Base-by-base conservation (phyloP, 495 filamentous ascomycete genomes). In the Aspergillus campestris region DNA sequence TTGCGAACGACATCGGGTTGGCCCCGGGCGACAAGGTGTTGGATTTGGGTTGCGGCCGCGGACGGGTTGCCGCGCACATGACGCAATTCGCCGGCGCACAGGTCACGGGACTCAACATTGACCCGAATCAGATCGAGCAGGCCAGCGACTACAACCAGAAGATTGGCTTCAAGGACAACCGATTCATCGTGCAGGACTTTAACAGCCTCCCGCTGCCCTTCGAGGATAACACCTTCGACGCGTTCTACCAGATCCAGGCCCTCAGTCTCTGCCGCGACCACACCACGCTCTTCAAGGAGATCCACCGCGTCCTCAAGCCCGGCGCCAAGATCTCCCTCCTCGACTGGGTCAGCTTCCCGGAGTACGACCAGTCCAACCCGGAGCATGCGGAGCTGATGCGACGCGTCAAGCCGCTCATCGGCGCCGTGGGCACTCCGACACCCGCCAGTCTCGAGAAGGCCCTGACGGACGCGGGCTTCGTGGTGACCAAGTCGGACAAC, bases 211-310 rank as follows among this genome's bases (percentile, higher is more conserved):
- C 78, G 3, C 63, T 81, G 7, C 78, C 78, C 7, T 79, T 82
- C 40, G 72, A 54, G 12, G 68, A 79, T 52, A 63, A 61, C 38
- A 64, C 64, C 48, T 80, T 82, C 62, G 77, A 82, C 42, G 78
- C 70, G 45, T 79, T 82, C 52, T 82, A 82, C 63, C 73, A 82
- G 65, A 81, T 82, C 59, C 78, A 82, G 49, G 78, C 78, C 1
- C 65, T 81, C 34, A 77, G 73, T 44, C 61, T 82, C 8, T 81
- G 76, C 67, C 78, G 78, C 52, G 75, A 81, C 42, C 59, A 75
- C 3, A 50, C 64, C 6, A 55, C 60, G 6, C 64, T 79, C 10
- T 80, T 77, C 56, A 59, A 59, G 35, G 78, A 82, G 58, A 58
- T 81, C 38, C 71, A 70, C 56, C 73, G 78, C 5, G 61, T 82